Conservation (phyloP, 495 filamentous ascomycete genomes). For the Penicillium daleae region DNA sequence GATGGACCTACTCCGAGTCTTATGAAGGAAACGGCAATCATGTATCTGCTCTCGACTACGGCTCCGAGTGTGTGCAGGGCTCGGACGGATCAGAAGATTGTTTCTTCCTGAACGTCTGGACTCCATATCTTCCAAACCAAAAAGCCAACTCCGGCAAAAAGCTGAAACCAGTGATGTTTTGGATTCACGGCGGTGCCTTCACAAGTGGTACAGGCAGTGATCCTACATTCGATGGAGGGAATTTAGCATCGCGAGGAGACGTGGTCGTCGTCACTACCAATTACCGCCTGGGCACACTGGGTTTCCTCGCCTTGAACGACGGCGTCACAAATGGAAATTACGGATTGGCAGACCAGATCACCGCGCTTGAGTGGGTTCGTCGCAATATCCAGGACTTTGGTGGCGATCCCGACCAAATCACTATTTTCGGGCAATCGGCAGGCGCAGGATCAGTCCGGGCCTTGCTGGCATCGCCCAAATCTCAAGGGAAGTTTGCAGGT, state of each 20-base stretch:
- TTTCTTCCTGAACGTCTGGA: slow-evolving; percentile 52
- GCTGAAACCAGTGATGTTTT: slow-evolving; percentile 49
- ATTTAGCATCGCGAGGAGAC: slow-evolving; percentile 47
- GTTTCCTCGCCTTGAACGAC: slow-evolving; percentile 35
- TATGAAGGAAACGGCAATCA: slow-evolving; percentile 20
- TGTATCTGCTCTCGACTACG: slow-evolving; percentile 27
- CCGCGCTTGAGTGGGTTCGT: slow-evolving; percentile 41
- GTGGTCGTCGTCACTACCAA: slow-evolving; percentile 53
- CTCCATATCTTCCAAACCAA: slow-evolving; percentile 46
- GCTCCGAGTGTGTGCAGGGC: slow-evolving; percentile 23
- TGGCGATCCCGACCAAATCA: slow-evolving; percentile 56
- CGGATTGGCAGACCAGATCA: slow-evolving; percentile 43
- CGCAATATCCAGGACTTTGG: slow-evolving; percentile 43
- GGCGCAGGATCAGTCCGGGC: slow-evolving; percentile 49
- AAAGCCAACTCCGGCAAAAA: slow-evolving; percentile 15
- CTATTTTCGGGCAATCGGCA: slow-evolving; percentile 59
- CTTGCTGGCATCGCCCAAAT: slow-evolving; percentile 32
- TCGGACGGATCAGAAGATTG: slow-evolving; percentile 36
- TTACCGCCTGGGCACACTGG: slow-evolving; percentile 45
- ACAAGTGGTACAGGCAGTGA: slow-evolving; percentile 43
- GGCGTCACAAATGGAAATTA: slow-evolving; percentile 38
- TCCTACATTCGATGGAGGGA: slow-evolving; percentile 44
- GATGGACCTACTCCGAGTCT: slow-evolving; percentile 28
- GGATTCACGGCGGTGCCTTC: slow-evolving; percentile 55
- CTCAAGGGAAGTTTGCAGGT: slow-evolving; percentile 44